Percentiles rank a stretch among this genome's conserved stretches.
Conservation (phyloP, 2,329 filamentous ascomycete species). For the Colletotrichum sansevieriae region DNA sequence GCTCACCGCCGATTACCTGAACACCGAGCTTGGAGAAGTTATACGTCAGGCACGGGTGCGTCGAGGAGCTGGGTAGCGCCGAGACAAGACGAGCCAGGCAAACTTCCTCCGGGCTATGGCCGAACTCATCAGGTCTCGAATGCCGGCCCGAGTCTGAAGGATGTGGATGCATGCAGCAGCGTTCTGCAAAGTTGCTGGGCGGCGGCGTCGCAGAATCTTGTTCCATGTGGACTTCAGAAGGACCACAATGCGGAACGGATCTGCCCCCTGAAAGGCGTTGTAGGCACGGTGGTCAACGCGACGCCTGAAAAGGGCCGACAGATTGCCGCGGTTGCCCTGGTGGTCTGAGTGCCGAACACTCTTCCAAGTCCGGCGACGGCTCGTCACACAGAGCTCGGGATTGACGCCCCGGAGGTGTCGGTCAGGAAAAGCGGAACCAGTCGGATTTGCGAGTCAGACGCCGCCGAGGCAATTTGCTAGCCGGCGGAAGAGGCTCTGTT, state of each 20-base stretch:
- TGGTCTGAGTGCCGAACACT: constrained; percentile 24
- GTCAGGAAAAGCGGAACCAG: constrained; percentile 16
- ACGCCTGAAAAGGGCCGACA: constrained; percentile 35
- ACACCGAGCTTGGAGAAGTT: too few species aligned
- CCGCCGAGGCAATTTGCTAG: neutral
- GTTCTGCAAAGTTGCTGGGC: neutral
- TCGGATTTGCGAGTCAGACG: neutral
- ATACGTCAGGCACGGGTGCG: neutral
- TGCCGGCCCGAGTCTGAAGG: constrained; percentile 4
- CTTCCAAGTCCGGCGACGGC: constrained; percentile 29
- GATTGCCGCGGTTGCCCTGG: constrained; percentile 22
- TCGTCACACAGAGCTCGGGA: constrained; percentile 28
- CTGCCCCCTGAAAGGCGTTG: constrained; percentile 2
- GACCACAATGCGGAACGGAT: constrained; percentile 15
- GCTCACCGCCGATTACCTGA: too few species aligned
- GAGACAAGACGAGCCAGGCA: neutral
- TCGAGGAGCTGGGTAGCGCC: neutral
- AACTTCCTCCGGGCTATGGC: neutral
- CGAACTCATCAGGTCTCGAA: neutral
- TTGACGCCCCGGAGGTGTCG: constrained; percentile 32
- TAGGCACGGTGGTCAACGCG: constrained; percentile 13
- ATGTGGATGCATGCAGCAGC: constrained; percentile 14
- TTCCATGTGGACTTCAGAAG: constrained; percentile 33
- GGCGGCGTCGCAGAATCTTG: constrained; percentile 5
- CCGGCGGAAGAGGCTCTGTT: neutral